These are phyloP conservation scores for Neurospora sublineolata DNA, from an alignment of 495 filamentous ascomycete genomes.

Conservation along the genomic window DNA sequence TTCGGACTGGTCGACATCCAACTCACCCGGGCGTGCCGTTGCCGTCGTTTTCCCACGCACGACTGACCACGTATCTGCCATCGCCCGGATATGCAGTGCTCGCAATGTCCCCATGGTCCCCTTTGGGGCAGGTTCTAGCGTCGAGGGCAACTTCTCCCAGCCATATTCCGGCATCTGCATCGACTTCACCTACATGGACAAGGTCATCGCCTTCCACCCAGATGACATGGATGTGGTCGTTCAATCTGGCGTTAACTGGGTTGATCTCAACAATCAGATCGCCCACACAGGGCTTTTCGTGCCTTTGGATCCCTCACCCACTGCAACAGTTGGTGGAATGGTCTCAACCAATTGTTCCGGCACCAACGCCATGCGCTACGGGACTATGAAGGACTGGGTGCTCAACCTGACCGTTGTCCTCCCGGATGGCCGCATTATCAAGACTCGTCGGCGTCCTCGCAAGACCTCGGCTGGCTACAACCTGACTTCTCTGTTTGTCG, in stretches of 20 bases:
- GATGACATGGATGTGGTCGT: constrained; percentile 86
- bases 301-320: constrained; percentile 62
- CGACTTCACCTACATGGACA: constrained; percentile 74
- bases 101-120: constrained; percentile 75
- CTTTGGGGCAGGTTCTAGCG: constrained; percentile 71
- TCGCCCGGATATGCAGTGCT: constrained; percentile 66
- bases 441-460: constrained; percentile 57
- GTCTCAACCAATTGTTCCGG: constrained; percentile 68
- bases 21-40: constrained; percentile 58
- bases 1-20: constrained; percentile 79
- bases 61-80: constrained; percentile 66
- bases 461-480: constrained; percentile 74
- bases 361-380: constrained; percentile 69
- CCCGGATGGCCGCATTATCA: constrained; percentile 63
- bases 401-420: constrained; percentile 68
- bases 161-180: constrained; percentile 73
- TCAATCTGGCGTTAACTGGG: constrained; percentile 77
- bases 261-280: constrained; percentile 67
- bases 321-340: constrained; percentile 57
- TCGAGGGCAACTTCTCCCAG: constrained; percentile 80
- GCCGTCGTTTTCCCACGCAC: constrained; percentile 61
- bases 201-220: constrained; percentile 60
- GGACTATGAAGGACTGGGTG: constrained; percentile 79
- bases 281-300: constrained; percentile 68
- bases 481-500: constrained; percentile 73